phyloP scores from a whole-genome alignment of 208 protist genomes.

The Crithidia fasciculata region DNA sequence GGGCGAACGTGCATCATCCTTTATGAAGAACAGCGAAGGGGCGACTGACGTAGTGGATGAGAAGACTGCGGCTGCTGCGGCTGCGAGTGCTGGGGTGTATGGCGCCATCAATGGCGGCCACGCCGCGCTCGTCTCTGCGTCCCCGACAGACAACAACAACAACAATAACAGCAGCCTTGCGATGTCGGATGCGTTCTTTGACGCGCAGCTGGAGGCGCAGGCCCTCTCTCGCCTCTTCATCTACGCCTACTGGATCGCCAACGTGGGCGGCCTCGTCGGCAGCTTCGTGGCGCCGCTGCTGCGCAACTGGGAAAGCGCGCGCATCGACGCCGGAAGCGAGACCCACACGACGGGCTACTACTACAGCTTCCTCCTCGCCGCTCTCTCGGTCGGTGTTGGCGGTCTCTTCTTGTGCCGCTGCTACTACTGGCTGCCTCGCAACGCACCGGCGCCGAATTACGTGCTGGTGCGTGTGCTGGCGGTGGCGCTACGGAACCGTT shows the following conservation, averaged over 20 bases:
- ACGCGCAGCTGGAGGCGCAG: conserved; percentile 23
- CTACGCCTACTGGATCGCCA: conserved; percentile 60
- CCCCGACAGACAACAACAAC: too few species aligned
- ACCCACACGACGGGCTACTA: conserved; percentile 70
- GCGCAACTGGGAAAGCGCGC: conserved; percentile 42
- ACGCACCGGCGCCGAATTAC: conserved; percentile 47
- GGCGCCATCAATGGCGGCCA: too few species aligned
- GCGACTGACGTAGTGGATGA: background rate
- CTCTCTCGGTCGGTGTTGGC: conserved; percentile 44
- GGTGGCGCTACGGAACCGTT: conserved; percentile 33
- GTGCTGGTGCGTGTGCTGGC: conserved; percentile 54
- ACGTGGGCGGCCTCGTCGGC: conserved; percentile 57
- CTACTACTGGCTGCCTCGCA: conserved; percentile 37
- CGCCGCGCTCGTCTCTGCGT: too few species aligned
- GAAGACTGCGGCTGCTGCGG: background rate
- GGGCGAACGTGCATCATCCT: background rate
- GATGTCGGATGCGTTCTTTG: background rate
- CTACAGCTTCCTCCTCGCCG: conserved; percentile 50
- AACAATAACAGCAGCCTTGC: background rate
- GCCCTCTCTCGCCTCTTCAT: conserved; percentile 57
- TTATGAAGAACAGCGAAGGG: background rate
- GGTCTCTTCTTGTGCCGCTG: conserved; percentile 30
- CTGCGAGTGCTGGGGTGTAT: too few species aligned
- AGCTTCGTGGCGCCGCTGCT: conserved; percentile 64
- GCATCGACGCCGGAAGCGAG: conserved; percentile 29